These are phyloP conservation scores for Hevea brasiliensis DNA, from an alignment of 345 rosid species.

Conservation along the genomic window DNA sequence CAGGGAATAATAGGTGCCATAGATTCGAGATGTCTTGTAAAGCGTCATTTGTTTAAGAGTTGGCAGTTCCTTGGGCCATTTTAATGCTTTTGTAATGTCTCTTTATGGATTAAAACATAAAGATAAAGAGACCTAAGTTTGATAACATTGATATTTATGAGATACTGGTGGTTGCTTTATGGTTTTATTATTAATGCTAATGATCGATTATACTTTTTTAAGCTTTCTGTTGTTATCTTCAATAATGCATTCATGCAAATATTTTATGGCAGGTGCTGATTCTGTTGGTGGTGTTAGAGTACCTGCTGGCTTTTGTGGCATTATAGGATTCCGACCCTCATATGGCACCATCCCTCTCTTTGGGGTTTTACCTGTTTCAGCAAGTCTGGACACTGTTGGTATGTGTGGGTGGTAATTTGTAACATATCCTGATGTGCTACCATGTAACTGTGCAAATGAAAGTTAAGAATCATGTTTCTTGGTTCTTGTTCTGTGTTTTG, in stretches of 20 bases:
- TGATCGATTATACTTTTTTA: too few relatives aligned
- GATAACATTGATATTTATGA: too few relatives aligned
- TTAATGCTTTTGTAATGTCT: too few relatives aligned
- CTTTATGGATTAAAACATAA: too few relatives aligned
- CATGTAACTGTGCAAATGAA: neutral
- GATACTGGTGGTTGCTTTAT: too few relatives aligned
- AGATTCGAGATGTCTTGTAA: too few relatives aligned
- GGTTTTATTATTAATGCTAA: too few relatives aligned
- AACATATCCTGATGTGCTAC: neutral
- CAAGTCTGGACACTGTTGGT: slow-evolving; percentile 90
- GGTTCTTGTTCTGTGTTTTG: neutral
- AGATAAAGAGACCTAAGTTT: too few relatives aligned
- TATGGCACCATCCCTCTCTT: slow-evolving; percentile 60
- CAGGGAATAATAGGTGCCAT: too few relatives aligned
- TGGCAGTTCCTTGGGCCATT: too few relatives aligned
- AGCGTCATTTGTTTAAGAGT: too few relatives aligned
- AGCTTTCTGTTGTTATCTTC: too few relatives aligned
- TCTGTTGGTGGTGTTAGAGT: slow-evolving; percentile 89
- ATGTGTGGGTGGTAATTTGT: slow-evolving; percentile 24
- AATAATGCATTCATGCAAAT: neutral
- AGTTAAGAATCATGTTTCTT: neutral
- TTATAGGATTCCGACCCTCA: slow-evolving; percentile 83
- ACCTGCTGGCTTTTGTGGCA: slow-evolving; percentile 82
- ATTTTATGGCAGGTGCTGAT: slow-evolving; percentile 67
- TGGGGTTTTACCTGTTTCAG: slow-evolving; percentile 63